Evolutionary conservation across 1,284 basidiomycete genomes (phyloP).

Genomic region (Austropuccinia psidii): DNA sequence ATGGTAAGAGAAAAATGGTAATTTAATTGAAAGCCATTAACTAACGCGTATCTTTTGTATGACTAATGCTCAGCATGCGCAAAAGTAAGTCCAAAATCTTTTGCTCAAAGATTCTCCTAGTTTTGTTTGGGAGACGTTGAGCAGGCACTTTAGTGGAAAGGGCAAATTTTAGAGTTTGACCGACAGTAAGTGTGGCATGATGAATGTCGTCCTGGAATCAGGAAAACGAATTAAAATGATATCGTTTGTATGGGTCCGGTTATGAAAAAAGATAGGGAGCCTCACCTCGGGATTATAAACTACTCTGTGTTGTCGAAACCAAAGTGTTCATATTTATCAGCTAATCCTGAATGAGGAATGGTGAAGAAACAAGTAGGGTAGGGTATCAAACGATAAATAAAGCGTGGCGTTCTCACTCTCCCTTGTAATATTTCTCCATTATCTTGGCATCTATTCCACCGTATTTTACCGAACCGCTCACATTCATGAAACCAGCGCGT

Average conservation of each 20-base stretch:
- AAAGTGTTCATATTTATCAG: not conserved
- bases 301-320: not conserved
- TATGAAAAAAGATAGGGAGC: not conserved
- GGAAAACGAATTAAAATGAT: not conserved
- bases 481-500: slow-evolving; percentile 56
- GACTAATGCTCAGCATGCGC: slow-evolving; percentile 51
- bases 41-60: slow-evolving; percentile 33
- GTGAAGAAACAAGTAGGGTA: no score
- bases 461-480: slow-evolving; percentile 62
- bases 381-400: not conserved
- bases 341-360: no score
- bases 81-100: slow-evolving; percentile 54
- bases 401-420: slow-evolving; percentile 25
- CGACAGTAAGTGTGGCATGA: slow-evolving; percentile 57
- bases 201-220: slow-evolving; percentile 59
- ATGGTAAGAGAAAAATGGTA: not conserved
- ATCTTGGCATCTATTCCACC: slow-evolving; percentile 53
- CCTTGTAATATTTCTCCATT: slow-evolving; percentile 26
- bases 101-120: slow-evolving; percentile 52
- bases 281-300: slow-evolving; percentile 34
- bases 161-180: slow-evolving; percentile 55
- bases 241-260: not conserved
- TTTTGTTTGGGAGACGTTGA: slow-evolving; percentile 53
- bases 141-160: slow-evolving; percentile 54
- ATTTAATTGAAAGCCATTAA: not conserved